These are phyloP conservation scores for Platanthera zijinensis DNA, from an alignment of 106 monocot genomes.

Conservation along the genomic window DNA sequence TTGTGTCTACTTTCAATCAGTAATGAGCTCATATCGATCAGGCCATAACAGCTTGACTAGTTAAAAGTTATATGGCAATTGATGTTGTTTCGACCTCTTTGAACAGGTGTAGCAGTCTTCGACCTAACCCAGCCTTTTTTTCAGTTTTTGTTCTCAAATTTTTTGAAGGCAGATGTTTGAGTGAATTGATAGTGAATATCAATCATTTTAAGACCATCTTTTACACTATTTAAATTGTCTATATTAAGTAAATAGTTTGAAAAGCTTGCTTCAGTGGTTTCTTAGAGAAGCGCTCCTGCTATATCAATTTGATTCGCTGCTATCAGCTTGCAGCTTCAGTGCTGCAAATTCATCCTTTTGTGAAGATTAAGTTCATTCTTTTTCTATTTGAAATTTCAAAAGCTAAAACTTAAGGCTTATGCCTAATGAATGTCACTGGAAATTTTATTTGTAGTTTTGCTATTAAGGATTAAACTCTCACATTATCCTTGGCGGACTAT, in stretches of 20 bases:
- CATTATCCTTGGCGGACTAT: background rate
- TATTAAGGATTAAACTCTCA: background rate
- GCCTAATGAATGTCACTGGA: background rate
- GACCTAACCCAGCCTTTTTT: background rate
- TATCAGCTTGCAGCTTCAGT: background rate
- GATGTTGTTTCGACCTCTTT: background rate
- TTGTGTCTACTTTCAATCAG: background rate
- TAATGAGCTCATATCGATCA: background rate
- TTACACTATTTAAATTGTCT: background rate
- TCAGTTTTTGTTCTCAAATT: background rate
- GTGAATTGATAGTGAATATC: background rate
- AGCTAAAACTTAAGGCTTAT: background rate
- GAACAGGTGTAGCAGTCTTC: background rate
- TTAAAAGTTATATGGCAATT: background rate
- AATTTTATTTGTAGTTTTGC: background rate
- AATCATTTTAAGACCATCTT: background rate
- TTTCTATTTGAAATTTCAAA: background rate
- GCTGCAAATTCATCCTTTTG: background rate
- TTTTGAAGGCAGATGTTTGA: background rate
- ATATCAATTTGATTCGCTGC: background rate
- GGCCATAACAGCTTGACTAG: background rate
- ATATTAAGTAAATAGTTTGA: background rate
- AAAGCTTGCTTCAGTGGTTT: background rate
- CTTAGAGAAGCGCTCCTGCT: background rate
- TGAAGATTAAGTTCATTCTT: background rate